phyloP scores from a whole-genome alignment of 345 rosid species.

The Salix udensis region DNA sequence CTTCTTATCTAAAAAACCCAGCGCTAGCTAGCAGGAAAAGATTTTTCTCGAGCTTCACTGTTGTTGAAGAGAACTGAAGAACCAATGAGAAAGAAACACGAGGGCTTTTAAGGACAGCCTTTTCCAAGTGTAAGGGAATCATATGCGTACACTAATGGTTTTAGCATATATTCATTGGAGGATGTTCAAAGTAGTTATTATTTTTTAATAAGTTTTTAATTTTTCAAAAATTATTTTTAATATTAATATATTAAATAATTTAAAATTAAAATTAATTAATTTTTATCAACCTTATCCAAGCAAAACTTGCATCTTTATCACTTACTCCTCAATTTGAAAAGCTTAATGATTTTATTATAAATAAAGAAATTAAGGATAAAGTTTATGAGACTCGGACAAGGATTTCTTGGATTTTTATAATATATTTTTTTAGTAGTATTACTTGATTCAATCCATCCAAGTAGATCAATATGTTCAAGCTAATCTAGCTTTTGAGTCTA shows the following conservation, averaged over 20 bases:
- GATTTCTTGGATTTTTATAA: too few species aligned
- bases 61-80: background rate
- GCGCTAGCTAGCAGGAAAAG: background rate
- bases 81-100: slow-evolving; percentile 17
- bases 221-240: too few species aligned
- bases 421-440: too few species aligned
- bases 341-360: background rate
- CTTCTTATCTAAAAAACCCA: slow-evolving; percentile 4
- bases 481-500: too few species aligned
- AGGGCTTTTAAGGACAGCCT: background rate
- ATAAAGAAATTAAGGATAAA: background rate
- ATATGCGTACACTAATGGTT: background rate
- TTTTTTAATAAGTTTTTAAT: too few species aligned
- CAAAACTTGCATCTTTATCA: background rate
- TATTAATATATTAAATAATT: too few species aligned
- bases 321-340: slow-evolving; percentile 8
- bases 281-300: too few species aligned
- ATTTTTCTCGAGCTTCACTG: slow-evolving; percentile 12
- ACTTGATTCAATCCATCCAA: too few species aligned
- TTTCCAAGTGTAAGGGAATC: slow-evolving; percentile 8
- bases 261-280: too few species aligned
- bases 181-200: too few species aligned
- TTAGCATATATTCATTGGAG: slow-evolving; percentile 8
- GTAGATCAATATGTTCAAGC: too few species aligned
- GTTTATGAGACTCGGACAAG: too few species aligned